A percentile compares a stretch with the other conserved stretches of the same genome.
Conservation (phyloP, 805 yeast genomes). For the Candida tammaniensis region DNA sequence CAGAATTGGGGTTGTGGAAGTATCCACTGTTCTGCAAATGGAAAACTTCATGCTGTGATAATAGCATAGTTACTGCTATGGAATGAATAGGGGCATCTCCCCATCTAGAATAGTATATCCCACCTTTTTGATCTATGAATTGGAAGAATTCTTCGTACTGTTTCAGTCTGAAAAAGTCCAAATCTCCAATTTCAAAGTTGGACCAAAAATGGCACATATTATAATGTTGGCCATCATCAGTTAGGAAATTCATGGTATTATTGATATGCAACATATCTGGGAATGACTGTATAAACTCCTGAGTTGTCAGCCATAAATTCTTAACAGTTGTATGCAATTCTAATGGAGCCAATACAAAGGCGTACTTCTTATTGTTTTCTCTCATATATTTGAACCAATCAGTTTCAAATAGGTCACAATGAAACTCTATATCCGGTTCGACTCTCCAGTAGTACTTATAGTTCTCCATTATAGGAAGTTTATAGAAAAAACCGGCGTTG, state of each 20-base stretch:
- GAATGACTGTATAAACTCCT: slow-evolving; percentile 24
- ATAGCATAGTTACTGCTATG: slow-evolving; percentile 56
- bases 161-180: slow-evolving; percentile 61
- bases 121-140: slow-evolving; percentile 64
- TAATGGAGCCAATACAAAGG: slow-evolving; percentile 61
- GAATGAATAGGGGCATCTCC: slow-evolving; percentile 92
- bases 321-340: slow-evolving; percentile 58
- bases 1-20: slow-evolving; percentile 62
- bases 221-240: slow-evolving; percentile 44
- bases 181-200: slow-evolving; percentile 71
- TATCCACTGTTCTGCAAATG: slow-evolving; percentile 76
- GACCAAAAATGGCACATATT: slow-evolving; percentile 84
- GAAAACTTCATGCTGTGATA: slow-evolving; percentile 56
- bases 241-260: slow-evolving; percentile 20
- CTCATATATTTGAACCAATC: slow-evolving; percentile 55
- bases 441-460: slow-evolving; percentile 76
- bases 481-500: slow-evolving; percentile 56
- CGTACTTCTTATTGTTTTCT: slow-evolving; percentile 54
- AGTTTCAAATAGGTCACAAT: too few relatives aligned
- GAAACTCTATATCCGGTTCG: slow-evolving; percentile 63
- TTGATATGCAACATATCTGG: slow-evolving; percentile 48
- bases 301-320: slow-evolving; percentile 24
- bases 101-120: slow-evolving; percentile 86
- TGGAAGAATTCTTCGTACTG: slow-evolving; percentile 61
- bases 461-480: slow-evolving; percentile 52